These are phyloP conservation scores for Erysimum cheiri DNA, from an alignment of 441 rosid genomes.

Conservation along the genomic window DNA sequence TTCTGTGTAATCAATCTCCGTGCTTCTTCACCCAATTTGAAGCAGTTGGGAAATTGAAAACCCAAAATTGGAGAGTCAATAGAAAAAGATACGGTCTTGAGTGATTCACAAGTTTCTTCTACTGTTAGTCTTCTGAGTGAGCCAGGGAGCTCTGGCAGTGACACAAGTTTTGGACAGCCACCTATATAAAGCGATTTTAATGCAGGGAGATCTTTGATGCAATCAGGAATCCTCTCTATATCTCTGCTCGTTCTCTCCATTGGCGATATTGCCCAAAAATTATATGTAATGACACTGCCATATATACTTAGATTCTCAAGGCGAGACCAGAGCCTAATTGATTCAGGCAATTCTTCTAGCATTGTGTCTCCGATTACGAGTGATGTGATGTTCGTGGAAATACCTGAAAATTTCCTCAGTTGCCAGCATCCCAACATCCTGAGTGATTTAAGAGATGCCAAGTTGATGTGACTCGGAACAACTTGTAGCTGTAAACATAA, in stretches of 20 bases:
- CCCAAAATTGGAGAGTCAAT: background rate
- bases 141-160: constrained; percentile 20
- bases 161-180: constrained; percentile 6
- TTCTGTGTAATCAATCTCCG: background rate
- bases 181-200: background rate
- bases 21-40: background rate
- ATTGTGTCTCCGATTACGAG: background rate
- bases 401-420: background rate
- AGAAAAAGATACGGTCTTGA: background rate
- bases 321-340: background rate
- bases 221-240: constrained; percentile 14
- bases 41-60: background rate
- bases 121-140: background rate
- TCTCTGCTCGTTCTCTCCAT: background rate
- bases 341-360: background rate
- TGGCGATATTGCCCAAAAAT: background rate
- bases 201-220: constrained; percentile 16
- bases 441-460: background rate
- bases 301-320: background rate
- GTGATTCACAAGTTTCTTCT: background rate
- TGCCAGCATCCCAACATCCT: background rate
- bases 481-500: background rate
- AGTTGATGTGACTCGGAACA: background rate
- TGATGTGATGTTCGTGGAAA: background rate
- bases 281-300: background rate